Base-by-base conservation (phyloP, 139 green algal species). In the Ostreobium quekettii region DNA sequence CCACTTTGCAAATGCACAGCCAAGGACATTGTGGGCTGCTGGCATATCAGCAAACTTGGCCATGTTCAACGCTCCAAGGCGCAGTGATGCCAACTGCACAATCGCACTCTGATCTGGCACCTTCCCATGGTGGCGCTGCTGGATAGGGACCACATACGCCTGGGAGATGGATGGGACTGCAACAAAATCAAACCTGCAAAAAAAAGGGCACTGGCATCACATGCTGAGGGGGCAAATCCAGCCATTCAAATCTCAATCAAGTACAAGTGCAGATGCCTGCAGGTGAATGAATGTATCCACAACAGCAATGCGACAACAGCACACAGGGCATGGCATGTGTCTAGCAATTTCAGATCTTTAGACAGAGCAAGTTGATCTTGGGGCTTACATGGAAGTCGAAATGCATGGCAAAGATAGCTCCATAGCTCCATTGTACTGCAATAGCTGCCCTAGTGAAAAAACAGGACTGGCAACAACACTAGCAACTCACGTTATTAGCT, bases 401-500 rank as follows among this genome's bases (percentile, higher is more conserved):
- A n/a, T n/a, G n/a, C n/a, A n/a, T n/a, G n/a, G n/a, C n/a, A n/a
- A n/a, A n/a, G n/a, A n/a, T n/a, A n/a, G n/a, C n/a, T n/a, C n/a
- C n/a, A n/a, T 19, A 26, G 19, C 42, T 53, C 42, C 19, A 26
- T 19, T 53, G 15, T 53, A 53, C 42, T 49, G 5, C 7, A 1
- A 2, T 35, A 46, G 36, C 29, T 2, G 8, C 33, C 48, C 29
- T 22, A 19, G 38, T 4, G 24, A 36, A 5, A 37, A 66, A 47
- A 22, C 59, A 47, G 32, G 24, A 8, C 6, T 48, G 24, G 6
- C 7, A 48, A 24, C 31, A 6, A 57, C 58, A 19, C 22, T 64
- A 47, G 24, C 47, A 64, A 15, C 26, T 56, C 42, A 88, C 7
- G 83, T 87, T 56, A 91, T 84, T 57, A 91, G 80, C 71, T 88